phyloP scores from a whole-genome alignment of 306 rosid species.

The Fragaria iinumae region DNA sequence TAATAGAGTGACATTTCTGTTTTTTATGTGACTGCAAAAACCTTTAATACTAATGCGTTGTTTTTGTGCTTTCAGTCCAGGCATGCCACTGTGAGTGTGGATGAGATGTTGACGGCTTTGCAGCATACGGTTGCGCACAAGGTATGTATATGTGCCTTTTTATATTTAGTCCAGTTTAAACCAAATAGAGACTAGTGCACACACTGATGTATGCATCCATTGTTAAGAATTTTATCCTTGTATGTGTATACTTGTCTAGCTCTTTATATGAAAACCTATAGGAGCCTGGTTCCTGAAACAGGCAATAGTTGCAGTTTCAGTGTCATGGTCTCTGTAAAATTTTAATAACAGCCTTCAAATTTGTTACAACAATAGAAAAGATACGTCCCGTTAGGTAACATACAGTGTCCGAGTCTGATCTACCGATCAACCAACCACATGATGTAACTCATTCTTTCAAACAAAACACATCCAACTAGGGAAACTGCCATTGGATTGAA shows the following conservation, averaged over 20 bases:
- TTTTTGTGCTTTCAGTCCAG: constrained; percentile 60
- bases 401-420: neutral
- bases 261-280: neutral
- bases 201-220: neutral
- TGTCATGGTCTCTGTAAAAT: neutral
- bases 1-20: no score
- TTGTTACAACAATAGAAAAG: neutral
- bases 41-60: constrained; percentile 19
- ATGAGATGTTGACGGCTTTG: constrained; percentile 84
- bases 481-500: neutral
- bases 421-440: neutral
- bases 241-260: neutral
- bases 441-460: neutral
- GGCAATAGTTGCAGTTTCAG: neutral
- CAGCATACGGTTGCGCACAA: constrained; percentile 52
- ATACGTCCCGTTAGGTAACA: neutral
- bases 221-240: neutral
- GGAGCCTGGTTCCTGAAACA: constrained; percentile 1
- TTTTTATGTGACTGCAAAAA: neutral
- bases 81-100: constrained; percentile 83
- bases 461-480: neutral
- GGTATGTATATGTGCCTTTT: constrained; percentile 30
- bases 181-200: neutral
- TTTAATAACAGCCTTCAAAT: neutral
- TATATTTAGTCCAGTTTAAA: neutral